Conservation (phyloP, 2,329 filamentous ascomycete genomes). For the Penicillium aurantiogriseum region DNA sequence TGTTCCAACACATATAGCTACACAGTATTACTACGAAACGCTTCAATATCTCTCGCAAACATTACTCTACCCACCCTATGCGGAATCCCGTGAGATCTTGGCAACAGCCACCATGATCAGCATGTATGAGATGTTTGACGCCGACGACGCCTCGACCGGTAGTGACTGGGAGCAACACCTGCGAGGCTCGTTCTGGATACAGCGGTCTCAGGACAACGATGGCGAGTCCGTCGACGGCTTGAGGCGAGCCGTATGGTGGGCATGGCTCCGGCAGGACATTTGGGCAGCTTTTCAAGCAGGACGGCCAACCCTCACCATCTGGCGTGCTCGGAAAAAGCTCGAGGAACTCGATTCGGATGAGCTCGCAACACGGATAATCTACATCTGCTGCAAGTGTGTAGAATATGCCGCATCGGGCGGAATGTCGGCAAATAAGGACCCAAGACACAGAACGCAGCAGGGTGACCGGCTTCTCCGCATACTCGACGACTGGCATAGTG, state of each 20-base stretch:
- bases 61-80: constrained; percentile 57
- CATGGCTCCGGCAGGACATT: constrained; percentile 62
- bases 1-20: constrained; percentile 12
- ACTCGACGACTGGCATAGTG: constrained; percentile 50
- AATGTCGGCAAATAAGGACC: constrained; percentile 40
- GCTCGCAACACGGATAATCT: constrained; percentile 48
- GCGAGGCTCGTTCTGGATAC: constrained; percentile 64
- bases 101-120: constrained; percentile 59
- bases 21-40: constrained; percentile 61
- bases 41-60: constrained; percentile 60
- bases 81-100: constrained; percentile 53
- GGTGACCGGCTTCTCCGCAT: constrained; percentile 47
- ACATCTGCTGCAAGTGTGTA: constrained; percentile 55
- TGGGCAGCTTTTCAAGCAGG: constrained; percentile 62
- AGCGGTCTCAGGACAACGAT: constrained; percentile 59
- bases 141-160: constrained; percentile 35
- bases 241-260: constrained; percentile 61
- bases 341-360: constrained; percentile 52
- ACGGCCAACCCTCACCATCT: constrained; percentile 56
- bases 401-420: constrained; percentile 54
- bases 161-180: constrained; percentile 61
- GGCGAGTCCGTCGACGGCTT: constrained; percentile 55
- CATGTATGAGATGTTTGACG: constrained; percentile 64
- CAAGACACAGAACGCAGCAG: constrained; percentile 44
- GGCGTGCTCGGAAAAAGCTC: constrained; percentile 52